phyloP scores from a whole-genome alignment of 148 eudicot species.

The Rhododendron williamsianum region DNA sequence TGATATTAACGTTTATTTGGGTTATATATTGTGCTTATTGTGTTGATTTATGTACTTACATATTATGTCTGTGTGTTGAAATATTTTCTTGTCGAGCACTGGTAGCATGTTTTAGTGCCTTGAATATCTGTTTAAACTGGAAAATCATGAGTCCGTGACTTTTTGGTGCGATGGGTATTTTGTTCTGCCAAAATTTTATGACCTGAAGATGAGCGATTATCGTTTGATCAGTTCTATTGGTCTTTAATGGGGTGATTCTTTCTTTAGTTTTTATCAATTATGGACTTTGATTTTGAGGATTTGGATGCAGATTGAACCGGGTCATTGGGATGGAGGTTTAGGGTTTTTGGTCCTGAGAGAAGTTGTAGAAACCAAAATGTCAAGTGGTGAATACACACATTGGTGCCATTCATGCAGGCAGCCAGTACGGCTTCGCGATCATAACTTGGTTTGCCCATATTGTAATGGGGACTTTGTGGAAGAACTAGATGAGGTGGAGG shows the following conservation, averaged over 20 bases:
- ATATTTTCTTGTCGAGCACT: not conserved
- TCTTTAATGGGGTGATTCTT: not conserved
- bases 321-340: not conserved
- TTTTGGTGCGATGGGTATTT: not conserved
- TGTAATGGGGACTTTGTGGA: constrained; percentile 82
- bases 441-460: constrained; percentile 46
- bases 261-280: not conserved
- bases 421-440: constrained; percentile 49
- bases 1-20: not conserved
- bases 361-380: constrained; percentile 32
- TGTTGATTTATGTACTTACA: not conserved
- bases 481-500: constrained; percentile 56
- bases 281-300: not conserved
- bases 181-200: not conserved
- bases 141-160: not conserved
- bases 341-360: not conserved
- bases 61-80: not conserved
- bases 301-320: constrained; percentile 6
- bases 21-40: not conserved
- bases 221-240: not conserved
- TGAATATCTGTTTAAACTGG: not conserved
- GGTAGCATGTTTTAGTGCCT: not conserved
- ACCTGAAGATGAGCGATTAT: not conserved
- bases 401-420: constrained; percentile 80
- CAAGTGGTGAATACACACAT: constrained; percentile 64